A percentile compares a stretch with the other conserved stretches of the same genome.
Conservation (phyloP, 495 filamentous ascomycete genomes). For the Podospora conica region DNA sequence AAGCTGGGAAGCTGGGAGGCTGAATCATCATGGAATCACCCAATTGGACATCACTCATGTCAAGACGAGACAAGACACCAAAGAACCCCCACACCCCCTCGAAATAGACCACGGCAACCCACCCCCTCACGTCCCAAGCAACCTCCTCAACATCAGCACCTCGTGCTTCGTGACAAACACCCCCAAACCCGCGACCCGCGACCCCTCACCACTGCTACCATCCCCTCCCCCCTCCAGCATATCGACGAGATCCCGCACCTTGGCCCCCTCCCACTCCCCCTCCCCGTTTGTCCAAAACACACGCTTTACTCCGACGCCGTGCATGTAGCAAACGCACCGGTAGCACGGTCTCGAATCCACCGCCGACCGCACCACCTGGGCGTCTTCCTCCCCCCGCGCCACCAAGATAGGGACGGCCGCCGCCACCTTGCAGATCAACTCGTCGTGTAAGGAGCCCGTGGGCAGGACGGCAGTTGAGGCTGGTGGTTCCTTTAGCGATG, state of each 20-base stretch:
- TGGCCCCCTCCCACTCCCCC: slow-evolving; percentile 45
- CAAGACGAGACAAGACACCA: too few relatives aligned
- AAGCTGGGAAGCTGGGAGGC: too few relatives aligned
- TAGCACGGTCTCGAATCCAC: slow-evolving; percentile 45
- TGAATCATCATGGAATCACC: too few relatives aligned
- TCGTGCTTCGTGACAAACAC: slow-evolving; percentile 50
- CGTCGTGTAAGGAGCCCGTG: slow-evolving; percentile 42
- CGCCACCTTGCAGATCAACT: slow-evolving; percentile 23
- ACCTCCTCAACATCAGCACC: slow-evolving; percentile 36
- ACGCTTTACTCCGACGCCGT: slow-evolving; percentile 47
- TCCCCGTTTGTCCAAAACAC: slow-evolving; percentile 47
- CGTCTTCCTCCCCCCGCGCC: neutral
- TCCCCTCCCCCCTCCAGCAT: slow-evolving; percentile 27
- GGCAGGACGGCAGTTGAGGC: neutral
- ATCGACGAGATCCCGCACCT: slow-evolving; percentile 44
- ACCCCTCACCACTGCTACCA: neutral
- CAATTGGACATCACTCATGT: neutral
- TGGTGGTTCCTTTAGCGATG: neutral
- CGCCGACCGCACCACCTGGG: slow-evolving; percentile 13
- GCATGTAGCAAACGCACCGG: slow-evolving; percentile 46
- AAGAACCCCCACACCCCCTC: neutral
- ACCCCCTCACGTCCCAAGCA: slow-evolving; percentile 3
- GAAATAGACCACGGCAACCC: neutral
- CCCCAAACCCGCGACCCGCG: slow-evolving; percentile 13
- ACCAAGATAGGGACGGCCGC: neutral